A percentile compares a stretch with the other conserved stretches of the same genome.
These are phyloP conservation scores for Barbarea vulgaris DNA, from an alignment of 345 rosid genomes.

Conservation along the genomic window DNA sequence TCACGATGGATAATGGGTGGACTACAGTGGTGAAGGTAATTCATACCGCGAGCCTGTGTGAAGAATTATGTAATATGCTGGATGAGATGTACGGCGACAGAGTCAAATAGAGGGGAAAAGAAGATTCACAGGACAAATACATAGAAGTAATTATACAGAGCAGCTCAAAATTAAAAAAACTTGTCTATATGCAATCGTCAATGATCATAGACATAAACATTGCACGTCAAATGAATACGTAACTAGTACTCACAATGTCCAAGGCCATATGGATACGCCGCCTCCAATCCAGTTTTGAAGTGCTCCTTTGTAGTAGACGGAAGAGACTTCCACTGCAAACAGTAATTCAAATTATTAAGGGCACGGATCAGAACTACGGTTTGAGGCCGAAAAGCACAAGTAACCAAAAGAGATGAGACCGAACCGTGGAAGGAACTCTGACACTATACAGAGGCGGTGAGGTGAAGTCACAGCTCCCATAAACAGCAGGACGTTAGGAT, in stretches of 20 bases:
- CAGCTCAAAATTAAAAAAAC: neutral
- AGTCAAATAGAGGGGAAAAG: conserved; percentile 1
- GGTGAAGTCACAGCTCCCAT: conserved; percentile 98
- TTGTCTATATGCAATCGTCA: conserved; percentile 1
- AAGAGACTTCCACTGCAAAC: conserved; percentile 89
- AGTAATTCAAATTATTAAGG: conserved; percentile 19
- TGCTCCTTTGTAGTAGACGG: conserved; percentile 75
- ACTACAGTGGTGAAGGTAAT: conserved; percentile 87
- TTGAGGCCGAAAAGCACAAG: neutral
- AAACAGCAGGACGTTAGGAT: conserved; percentile 90
- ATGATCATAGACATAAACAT: neutral
- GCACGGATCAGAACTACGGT: conserved; percentile 9
- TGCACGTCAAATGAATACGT: neutral
- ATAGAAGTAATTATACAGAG: conserved; percentile 17
- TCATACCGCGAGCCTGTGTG: conserved; percentile 92
- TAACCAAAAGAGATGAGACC: conserved; percentile 31
- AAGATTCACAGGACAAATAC: conserved; percentile 22
- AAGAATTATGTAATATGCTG: conserved; percentile 31
- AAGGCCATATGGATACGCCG: conserved; percentile 82
- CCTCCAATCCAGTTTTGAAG: conserved; percentile 88
- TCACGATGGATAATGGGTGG: conserved; percentile 98
- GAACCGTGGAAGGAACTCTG: conserved; percentile 99
- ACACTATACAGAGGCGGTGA: conserved; percentile 90
- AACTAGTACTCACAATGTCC: conserved; percentile 72
- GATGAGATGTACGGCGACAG: conserved; percentile 20